Conservation (phyloP, 2,329 filamentous ascomycete species). For the Fusarium brevicatenulatum region DNA sequence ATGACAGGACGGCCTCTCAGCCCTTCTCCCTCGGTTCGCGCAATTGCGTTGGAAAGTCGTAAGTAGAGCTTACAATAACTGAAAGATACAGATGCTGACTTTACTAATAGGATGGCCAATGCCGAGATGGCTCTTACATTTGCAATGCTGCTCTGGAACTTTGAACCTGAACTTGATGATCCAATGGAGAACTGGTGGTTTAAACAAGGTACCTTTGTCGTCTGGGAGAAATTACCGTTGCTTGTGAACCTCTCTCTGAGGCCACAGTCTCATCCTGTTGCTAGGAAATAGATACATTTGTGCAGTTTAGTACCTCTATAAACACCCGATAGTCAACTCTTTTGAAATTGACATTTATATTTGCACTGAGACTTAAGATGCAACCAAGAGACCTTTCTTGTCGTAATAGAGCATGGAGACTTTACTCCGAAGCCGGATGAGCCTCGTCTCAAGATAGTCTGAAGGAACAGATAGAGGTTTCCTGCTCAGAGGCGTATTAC, state of each 20-base stretch:
- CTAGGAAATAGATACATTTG: too few species aligned
- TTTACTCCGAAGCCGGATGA: not conserved
- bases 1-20: not conserved
- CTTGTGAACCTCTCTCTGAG: not conserved
- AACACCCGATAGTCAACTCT: not conserved
- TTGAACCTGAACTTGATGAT: not conserved
- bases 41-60: not conserved
- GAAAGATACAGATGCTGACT: not conserved
- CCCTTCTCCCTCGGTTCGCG: not conserved
- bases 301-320: not conserved
- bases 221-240: not conserved
- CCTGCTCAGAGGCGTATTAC: not conserved
- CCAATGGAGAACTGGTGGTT: not conserved
- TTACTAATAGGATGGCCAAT: not conserved
- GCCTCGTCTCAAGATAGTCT: not conserved
- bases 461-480: not conserved
- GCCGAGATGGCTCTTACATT: not conserved
- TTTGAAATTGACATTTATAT: not conserved
- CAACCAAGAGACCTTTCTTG: too few species aligned
- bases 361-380: too few species aligned
- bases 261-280: not conserved
- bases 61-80: not conserved
- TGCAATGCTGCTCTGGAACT: not conserved
- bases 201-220: not conserved
- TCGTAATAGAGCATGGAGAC: not conserved